Conservation (phyloP, 208 protist species). For the Porcisia hertigi region DNA sequence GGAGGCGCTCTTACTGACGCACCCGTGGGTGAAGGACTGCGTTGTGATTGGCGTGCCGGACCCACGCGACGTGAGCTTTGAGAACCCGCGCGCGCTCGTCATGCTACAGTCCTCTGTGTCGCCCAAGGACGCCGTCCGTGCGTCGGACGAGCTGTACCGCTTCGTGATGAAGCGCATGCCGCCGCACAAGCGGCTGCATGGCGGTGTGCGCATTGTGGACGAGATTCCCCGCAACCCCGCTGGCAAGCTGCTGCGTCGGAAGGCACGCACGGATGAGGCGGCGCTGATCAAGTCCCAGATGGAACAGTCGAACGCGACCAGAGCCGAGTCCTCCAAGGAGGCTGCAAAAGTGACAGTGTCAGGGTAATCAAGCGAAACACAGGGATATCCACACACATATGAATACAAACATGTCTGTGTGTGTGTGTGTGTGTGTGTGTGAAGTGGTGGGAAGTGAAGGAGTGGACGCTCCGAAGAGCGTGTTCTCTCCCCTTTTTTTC, state of each 20-base stretch:
- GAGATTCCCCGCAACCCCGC: conserved; percentile 60
- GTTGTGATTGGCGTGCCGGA: conserved; percentile 72
- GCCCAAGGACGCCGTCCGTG: conserved; percentile 39
- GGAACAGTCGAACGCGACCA: neutral
- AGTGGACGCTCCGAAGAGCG: no score
- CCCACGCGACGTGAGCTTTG: conserved; percentile 41
- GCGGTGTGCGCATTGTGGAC: conserved; percentile 61
- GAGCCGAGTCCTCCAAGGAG: neutral
- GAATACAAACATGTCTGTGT: neutral
- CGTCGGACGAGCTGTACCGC: conserved; percentile 42
- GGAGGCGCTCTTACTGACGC: conserved; percentile 61
- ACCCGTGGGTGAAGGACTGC: conserved; percentile 66
- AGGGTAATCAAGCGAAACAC: neutral
- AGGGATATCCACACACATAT: neutral
- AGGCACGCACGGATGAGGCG: conserved; percentile 36
- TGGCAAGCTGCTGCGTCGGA: conserved; percentile 83
- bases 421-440: neutral
- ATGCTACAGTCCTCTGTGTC: conserved; percentile 39
- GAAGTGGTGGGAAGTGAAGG: neutral
- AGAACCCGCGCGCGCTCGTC: conserved; percentile 78
- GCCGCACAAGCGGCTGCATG: conserved; percentile 76
- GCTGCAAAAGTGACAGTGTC: neutral
- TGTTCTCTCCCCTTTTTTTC: neutral
- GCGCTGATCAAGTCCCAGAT: conserved; percentile 28
- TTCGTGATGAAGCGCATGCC: conserved; percentile 44